Percentiles rank a stretch among this genome's conserved stretches.
phyloP scores from a whole-genome alignment of 2,329 filamentous ascomycete genomes.

The Herpomyces periplanetae region DNA sequence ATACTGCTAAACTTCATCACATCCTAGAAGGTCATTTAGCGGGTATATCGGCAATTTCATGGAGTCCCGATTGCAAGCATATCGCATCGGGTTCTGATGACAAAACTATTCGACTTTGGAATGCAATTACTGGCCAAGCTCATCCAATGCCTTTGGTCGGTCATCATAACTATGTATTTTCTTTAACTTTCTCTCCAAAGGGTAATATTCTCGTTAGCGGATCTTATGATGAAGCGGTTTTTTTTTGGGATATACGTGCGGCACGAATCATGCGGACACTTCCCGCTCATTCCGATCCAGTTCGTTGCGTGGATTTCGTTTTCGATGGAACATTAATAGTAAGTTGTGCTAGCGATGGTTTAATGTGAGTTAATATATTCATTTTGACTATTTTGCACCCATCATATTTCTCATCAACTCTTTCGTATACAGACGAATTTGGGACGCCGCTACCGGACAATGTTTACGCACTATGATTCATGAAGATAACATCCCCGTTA shows the following conservation, averaged over 20 bases:
- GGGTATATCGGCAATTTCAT: slow-evolving; percentile 66
- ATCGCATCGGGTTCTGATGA: slow-evolving; percentile 78
- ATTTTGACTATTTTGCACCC: not conserved
- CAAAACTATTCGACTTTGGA: slow-evolving; percentile 80
- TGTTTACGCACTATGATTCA: slow-evolving; percentile 78
- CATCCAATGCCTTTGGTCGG: slow-evolving; percentile 25
- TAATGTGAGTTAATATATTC: slow-evolving; percentile 19
- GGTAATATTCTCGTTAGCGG: slow-evolving; percentile 86
- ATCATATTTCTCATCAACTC: slow-evolving; percentile 1
- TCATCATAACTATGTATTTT: slow-evolving; percentile 87
- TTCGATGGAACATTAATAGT: slow-evolving; percentile 65
- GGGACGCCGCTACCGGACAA: slow-evolving; percentile 81
- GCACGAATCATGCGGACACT: slow-evolving; percentile 57
- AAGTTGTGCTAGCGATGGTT: slow-evolving; percentile 58
- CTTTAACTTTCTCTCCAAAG: slow-evolving; percentile 77
- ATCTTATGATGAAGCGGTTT: slow-evolving; percentile 85
- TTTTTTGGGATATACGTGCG: slow-evolving; percentile 74
- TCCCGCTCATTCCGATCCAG: slow-evolving; percentile 76
- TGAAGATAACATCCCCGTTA: slow-evolving; percentile 56
- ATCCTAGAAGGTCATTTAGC: slow-evolving; percentile 76
- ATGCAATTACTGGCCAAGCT: slow-evolving; percentile 18
- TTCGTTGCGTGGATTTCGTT: slow-evolving; percentile 70
- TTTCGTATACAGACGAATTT: slow-evolving; percentile 23
- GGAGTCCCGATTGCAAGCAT: slow-evolving; percentile 55
- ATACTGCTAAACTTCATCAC: slow-evolving; percentile 36